phyloP scores from a whole-genome alignment of 2,329 filamentous ascomycete genomes.

The Xenoacremonium recifei region DNA sequence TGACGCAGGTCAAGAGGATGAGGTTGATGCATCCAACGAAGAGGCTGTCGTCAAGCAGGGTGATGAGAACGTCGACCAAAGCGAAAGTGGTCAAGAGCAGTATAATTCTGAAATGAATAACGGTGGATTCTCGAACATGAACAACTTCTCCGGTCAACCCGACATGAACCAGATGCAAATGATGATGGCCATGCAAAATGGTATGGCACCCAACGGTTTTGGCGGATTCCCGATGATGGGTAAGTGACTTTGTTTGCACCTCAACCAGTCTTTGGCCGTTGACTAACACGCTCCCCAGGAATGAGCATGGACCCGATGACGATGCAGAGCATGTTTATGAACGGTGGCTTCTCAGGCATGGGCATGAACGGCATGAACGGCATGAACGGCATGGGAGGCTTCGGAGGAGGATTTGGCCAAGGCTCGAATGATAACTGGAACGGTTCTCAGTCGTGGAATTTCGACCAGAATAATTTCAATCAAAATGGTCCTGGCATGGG shows the following conservation, averaged over 20 bases:
- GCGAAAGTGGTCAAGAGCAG: slow-evolving; percentile 30
- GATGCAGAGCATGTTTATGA: slow-evolving; percentile 78
- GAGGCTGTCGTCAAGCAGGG: slow-evolving; percentile 16
- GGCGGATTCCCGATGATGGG: slow-evolving; percentile 79
- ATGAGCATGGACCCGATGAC: slow-evolving; percentile 82
- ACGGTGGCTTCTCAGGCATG: slow-evolving; percentile 75
- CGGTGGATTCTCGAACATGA: slow-evolving; percentile 56
- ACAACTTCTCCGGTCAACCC: slow-evolving; percentile 55
- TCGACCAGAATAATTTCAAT: slow-evolving; percentile 87
- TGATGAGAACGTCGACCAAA: slow-evolving; percentile 27
- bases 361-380: slow-evolving; percentile 72
- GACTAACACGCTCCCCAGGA: slow-evolving; percentile 46
- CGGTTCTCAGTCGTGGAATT: slow-evolving; percentile 79
- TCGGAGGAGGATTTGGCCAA: slow-evolving; percentile 59
- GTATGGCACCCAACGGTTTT: slow-evolving; percentile 56
- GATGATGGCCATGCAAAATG: slow-evolving; percentile 76
- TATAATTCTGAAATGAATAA: slow-evolving; percentile 39
- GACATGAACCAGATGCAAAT: slow-evolving; percentile 77
- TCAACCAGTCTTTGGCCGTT: neutral
- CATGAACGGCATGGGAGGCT: slow-evolving; percentile 78
- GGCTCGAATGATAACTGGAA: slow-evolving; percentile 78
- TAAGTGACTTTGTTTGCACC: slow-evolving; percentile 48
- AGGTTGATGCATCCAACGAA: slow-evolving; percentile 17
- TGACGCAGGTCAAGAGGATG: slow-evolving; percentile 14
- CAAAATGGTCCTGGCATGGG: slow-evolving; percentile 80